These are phyloP conservation scores for Beauveria bassiana DNA, from an alignment of 2,329 filamentous ascomycete genomes.

Conservation along the genomic window DNA sequence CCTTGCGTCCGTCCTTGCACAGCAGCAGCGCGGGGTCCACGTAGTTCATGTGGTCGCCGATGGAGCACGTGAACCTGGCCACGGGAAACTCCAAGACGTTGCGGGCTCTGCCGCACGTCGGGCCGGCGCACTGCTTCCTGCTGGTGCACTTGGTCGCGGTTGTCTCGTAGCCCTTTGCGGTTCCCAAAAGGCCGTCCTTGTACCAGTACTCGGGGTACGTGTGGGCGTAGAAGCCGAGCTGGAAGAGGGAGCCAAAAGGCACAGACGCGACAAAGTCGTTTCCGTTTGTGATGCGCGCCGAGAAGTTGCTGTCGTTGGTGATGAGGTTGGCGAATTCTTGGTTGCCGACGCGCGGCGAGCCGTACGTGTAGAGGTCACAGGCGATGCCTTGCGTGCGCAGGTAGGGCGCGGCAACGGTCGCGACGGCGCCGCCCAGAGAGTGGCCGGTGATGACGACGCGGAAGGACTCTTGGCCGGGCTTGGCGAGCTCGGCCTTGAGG, in stretches of 20 bases:
- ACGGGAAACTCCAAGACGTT: not conserved
- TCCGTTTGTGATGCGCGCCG: not conserved
- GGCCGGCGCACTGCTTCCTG: not conserved
- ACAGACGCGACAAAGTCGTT: not conserved
- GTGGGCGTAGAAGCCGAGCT: not conserved
- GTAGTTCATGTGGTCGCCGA: not conserved
- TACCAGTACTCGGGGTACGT: not conserved
- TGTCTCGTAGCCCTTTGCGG: not conserved
- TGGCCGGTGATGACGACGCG: conserved; percentile 54
- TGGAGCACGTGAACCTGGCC: not conserved
- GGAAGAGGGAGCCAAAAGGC: not conserved
- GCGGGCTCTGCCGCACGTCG: not conserved
- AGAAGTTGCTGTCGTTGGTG: conserved; percentile 14
- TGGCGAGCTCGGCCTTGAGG: not conserved
- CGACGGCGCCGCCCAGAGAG: conserved; percentile 59
- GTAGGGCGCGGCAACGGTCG: conserved; percentile 49
- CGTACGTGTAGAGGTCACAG: conserved; percentile 56
- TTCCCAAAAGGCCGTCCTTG: not conserved
- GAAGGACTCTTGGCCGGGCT: conserved; percentile 30
- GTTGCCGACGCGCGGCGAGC: conserved; percentile 59
- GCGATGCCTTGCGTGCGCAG: conserved; percentile 40
- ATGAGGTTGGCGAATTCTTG: conserved; percentile 46
- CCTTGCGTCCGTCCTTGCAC: not conserved
- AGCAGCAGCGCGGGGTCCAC: not conserved
- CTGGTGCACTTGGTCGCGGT: not conserved